phyloP scores from a whole-genome alignment of 805 yeast species.

The Candida pini region DNA sequence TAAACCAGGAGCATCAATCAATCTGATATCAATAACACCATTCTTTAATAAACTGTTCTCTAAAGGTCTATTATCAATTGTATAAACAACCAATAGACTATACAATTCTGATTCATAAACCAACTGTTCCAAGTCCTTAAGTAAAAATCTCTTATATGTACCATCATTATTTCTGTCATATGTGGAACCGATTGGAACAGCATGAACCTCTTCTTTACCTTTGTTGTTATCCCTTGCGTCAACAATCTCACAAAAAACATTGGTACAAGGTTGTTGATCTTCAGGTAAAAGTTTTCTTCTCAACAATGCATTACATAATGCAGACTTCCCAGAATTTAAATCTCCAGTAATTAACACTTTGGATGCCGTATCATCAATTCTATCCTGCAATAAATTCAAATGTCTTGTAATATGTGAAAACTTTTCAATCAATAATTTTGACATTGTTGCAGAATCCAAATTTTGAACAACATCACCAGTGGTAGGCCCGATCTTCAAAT shows the following conservation, averaged over 20 bases:
- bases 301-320: slow-evolving; percentile 87
- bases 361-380: slow-evolving; percentile 88
- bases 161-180: slow-evolving; percentile 55
- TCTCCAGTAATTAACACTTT: slow-evolving; percentile 97
- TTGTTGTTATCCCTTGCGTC: slow-evolving; percentile 69
- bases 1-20: slow-evolving; percentile 96
- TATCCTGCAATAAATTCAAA: slow-evolving; percentile 61
- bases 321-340: slow-evolving; percentile 92
- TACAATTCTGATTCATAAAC: slow-evolving; percentile 72
- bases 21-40: slow-evolving; percentile 85
- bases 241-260: slow-evolving; percentile 90
- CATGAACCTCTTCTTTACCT: slow-evolving; percentile 87
- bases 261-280: slow-evolving; percentile 97
- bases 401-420: slow-evolving; percentile 62
- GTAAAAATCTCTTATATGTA: slow-evolving; percentile 51
- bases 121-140: slow-evolving; percentile 58
- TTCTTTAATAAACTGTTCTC: slow-evolving; percentile 72
- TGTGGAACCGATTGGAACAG: slow-evolving; percentile 54
- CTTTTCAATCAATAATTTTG: slow-evolving; percentile 65
- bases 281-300: slow-evolving; percentile 79
- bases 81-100: slow-evolving; percentile 71
- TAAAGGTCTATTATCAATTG: slow-evolving; percentile 65
- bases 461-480: slow-evolving; percentile 42
- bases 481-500: slow-evolving; percentile 49
- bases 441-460: slow-evolving; percentile 63